A percentile compares a stretch with the other conserved stretches of the same genome.
Evolutionary conservation across 139 green algal genomes (phyloP).

Genomic region (Monoraphidium neglectum): DNA sequence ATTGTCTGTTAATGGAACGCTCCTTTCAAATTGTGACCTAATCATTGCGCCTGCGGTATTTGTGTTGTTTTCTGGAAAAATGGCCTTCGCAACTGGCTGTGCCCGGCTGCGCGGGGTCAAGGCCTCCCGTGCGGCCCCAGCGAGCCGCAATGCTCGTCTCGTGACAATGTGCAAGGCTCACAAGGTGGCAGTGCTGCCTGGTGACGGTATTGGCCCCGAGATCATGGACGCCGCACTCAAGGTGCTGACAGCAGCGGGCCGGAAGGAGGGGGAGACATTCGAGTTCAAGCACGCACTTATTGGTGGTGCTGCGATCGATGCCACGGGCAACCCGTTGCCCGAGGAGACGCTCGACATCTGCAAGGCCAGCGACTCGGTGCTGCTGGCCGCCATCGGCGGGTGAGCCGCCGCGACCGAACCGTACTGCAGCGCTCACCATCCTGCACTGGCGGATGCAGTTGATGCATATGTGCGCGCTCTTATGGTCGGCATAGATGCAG

Average conservation of each 20-base stretch:
- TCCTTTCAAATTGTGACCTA: too few relatives aligned
- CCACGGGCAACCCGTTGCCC: slow-evolving; percentile 83
- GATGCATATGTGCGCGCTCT: too few relatives aligned
- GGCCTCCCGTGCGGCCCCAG: too few relatives aligned
- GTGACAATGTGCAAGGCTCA: slow-evolving; percentile 36
- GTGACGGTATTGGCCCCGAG: slow-evolving; percentile 98
- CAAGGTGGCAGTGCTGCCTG: slow-evolving; percentile 88
- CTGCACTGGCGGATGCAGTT: too few relatives aligned
- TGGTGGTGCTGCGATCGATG: slow-evolving; percentile 95
- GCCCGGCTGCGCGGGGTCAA: too few relatives aligned
- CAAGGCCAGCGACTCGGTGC: slow-evolving; percentile 87
- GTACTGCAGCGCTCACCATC: too few relatives aligned
- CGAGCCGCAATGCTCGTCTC: too few relatives aligned
- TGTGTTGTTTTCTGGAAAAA: too few relatives aligned
- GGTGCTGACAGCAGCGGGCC: slow-evolving; percentile 74
- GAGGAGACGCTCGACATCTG: slow-evolving; percentile 84
- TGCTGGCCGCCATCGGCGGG: slow-evolving; percentile 93
- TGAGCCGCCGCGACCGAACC: slow-evolving; percentile 22
- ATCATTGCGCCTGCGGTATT: too few relatives aligned
- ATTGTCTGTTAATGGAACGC: too few relatives aligned
- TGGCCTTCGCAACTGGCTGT: too few relatives aligned
- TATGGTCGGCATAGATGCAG: too few relatives aligned
- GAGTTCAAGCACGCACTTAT: slow-evolving; percentile 85
- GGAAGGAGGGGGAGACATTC: slow-evolving; percentile 74
- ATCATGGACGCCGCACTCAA: slow-evolving; percentile 88